Conservation (phyloP, 495 filamentous ascomycete species). For the Penicillium simplicissimum region DNA sequence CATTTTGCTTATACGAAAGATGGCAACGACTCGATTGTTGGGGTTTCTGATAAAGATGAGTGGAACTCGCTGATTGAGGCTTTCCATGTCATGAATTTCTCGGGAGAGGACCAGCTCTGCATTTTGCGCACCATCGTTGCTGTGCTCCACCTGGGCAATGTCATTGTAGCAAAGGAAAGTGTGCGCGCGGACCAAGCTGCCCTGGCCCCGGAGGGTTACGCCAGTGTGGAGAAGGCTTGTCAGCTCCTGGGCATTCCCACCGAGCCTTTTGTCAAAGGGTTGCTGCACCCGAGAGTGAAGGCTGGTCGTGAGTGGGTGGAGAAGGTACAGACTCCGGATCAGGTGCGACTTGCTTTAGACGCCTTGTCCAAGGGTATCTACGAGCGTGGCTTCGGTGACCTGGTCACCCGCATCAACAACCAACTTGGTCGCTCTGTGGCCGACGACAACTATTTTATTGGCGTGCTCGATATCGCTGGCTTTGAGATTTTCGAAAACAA, state of each 20-base stretch:
- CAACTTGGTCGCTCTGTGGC: conserved; percentile 82
- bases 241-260: conserved; percentile 78
- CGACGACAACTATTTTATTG: conserved; percentile 93
- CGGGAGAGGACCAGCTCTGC: conserved; percentile 76
- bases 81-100: conserved; percentile 92
- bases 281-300: conserved; percentile 91
- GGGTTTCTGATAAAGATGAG: conserved; percentile 88
- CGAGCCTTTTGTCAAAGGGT: conserved; percentile 81
- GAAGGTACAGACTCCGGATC: conserved; percentile 95
- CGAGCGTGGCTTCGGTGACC: conserved; percentile 89
- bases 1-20: conserved; percentile 90
- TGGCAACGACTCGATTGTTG: conserved; percentile 86
- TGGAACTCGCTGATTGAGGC: conserved; percentile 90
- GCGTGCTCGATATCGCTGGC: conserved; percentile 97
- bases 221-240: conserved; percentile 75
- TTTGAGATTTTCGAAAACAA: conserved; percentile 99
- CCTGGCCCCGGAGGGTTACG: conserved; percentile 68
- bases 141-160: conserved; percentile 91
- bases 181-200: conserved; percentile 87
- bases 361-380: conserved; percentile 97
- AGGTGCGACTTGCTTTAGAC: conserved; percentile 86
- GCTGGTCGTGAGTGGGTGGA: conserved; percentile 98
- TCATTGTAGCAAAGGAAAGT: conserved; percentile 85
- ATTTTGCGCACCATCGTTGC: conserved; percentile 88
- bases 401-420: conserved; percentile 87